phyloP scores from a whole-genome alignment of 176 grass and related monocot species.

The Poa pratensis region DNA sequence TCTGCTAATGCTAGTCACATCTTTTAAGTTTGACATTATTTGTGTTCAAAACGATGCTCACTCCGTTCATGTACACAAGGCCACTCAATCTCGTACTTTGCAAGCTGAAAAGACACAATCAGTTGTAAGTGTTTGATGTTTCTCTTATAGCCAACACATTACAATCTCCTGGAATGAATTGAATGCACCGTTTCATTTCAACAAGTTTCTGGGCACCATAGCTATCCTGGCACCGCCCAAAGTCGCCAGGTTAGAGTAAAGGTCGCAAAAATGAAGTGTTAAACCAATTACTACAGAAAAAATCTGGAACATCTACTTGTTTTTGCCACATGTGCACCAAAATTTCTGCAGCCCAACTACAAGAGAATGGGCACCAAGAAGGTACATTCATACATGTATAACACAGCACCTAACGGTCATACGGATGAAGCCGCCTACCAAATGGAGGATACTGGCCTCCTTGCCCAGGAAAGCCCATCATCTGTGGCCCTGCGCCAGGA shows the following conservation, averaged over 20 bases:
- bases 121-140: not conserved
- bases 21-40: no score
- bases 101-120: not conserved
- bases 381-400: not conserved
- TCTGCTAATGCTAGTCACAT: no score
- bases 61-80: no score
- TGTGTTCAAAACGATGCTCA: no score
- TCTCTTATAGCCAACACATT: not conserved
- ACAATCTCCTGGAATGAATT: not conserved
- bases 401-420: constrained; percentile 22
- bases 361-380: not conserved
- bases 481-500: constrained; percentile 45
- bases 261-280: not conserved
- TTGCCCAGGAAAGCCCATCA: constrained; percentile 48
- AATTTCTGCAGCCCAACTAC: not conserved
- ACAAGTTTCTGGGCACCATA: not conserved
- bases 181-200: not conserved
- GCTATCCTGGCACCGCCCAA: not conserved
- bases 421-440: constrained; percentile 31
- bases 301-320: not conserved
- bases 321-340: not conserved
- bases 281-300: not conserved
- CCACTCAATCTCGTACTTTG: not conserved
- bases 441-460: constrained; percentile 46
- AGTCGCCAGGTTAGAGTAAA: not conserved